Conservation (phyloP, 768 basidiomycete species). For the Cystofilobasidium bisporidii region DNA sequence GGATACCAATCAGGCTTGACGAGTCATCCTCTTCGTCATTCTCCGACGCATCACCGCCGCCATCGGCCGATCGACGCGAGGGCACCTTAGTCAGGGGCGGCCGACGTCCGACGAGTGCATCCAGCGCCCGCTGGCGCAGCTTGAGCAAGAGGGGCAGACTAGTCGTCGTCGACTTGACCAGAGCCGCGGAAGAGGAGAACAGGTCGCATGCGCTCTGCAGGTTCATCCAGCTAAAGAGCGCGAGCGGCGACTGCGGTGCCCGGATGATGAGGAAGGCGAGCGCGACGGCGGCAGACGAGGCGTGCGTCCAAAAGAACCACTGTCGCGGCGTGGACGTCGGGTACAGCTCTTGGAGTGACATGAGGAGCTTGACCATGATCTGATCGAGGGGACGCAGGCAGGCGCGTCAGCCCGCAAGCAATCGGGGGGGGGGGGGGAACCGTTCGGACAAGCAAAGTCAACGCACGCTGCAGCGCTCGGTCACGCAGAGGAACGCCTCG, state of each 20-base stretch:
- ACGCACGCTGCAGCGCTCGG: constrained; percentile 22
- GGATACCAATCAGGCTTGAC: constrained; percentile 7
- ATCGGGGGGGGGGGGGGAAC: too few species aligned
- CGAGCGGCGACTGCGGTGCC: constrained; percentile 15
- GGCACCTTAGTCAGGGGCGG: neutral
- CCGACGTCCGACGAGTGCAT: neutral
- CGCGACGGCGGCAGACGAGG: constrained; percentile 16
- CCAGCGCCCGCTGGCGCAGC: constrained; percentile 8
- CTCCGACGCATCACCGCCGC: neutral
- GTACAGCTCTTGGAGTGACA: constrained; percentile 7
- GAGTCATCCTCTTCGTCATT: constrained; percentile 14
- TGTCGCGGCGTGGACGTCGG: constrained; percentile 11
- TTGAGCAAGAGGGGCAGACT: constrained; percentile 13
- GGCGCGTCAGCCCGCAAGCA: too few species aligned
- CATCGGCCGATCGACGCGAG: neutral
- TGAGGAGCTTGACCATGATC: constrained; percentile 20
- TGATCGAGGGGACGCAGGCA: too few species aligned
- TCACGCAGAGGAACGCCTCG: constrained; percentile 21
- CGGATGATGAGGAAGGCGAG: constrained; percentile 17
- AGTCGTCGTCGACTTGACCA: constrained; percentile 13
- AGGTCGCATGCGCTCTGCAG: constrained; percentile 21
- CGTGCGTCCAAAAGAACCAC: constrained; percentile 27
- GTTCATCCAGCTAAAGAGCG: constrained; percentile 16
- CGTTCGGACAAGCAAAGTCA: neutral
- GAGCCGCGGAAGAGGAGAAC: neutral